These are phyloP conservation scores for Lichtheimia corymbifera DNA, from an alignment of 371 early-diverging fungal genomes.

Conservation along the genomic window DNA sequence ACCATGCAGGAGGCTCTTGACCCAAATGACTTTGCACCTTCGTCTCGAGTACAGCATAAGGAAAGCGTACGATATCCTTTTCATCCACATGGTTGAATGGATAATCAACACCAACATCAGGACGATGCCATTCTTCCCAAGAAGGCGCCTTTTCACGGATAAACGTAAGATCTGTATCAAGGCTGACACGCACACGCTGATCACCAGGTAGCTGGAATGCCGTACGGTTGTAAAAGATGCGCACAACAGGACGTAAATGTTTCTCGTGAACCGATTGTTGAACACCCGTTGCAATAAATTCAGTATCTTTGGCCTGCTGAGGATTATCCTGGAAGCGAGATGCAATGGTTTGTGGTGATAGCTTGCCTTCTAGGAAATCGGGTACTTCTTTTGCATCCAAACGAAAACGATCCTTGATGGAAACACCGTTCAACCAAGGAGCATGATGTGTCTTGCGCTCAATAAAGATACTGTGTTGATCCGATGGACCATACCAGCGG, in stretches of 20 bases:
- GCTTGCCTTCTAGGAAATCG: slow-evolving; percentile 68
- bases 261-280: slow-evolving; percentile 76
- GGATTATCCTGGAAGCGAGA: neutral
- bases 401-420: slow-evolving; percentile 67
- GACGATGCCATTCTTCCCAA: slow-evolving; percentile 90
- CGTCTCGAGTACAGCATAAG: slow-evolving; percentile 98
- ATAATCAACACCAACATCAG: slow-evolving; percentile 84
- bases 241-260: slow-evolving; percentile 73
- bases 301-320: slow-evolving; percentile 59
- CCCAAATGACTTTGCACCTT: slow-evolving; percentile 90
- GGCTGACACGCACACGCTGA: slow-evolving; percentile 89
- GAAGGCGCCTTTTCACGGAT: slow-evolving; percentile 91
- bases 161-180: slow-evolving; percentile 98
- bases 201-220: slow-evolving; percentile 98
- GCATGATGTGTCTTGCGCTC: slow-evolving; percentile 99
- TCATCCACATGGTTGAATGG: slow-evolving; percentile 84
- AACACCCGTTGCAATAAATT: slow-evolving; percentile 78
- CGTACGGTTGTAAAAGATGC: slow-evolving; percentile 96
- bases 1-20: slow-evolving; percentile 90
- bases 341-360: slow-evolving; percentile 78
- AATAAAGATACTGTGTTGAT: slow-evolving; percentile 75
- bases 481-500: slow-evolving; percentile 91
- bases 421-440: slow-evolving; percentile 95
- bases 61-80: slow-evolving; percentile 88
- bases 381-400: slow-evolving; percentile 47